Evolutionary conservation across 2,329 filamentous ascomycete genomes (phyloP).

Genomic region (Knufia fluminis): DNA sequence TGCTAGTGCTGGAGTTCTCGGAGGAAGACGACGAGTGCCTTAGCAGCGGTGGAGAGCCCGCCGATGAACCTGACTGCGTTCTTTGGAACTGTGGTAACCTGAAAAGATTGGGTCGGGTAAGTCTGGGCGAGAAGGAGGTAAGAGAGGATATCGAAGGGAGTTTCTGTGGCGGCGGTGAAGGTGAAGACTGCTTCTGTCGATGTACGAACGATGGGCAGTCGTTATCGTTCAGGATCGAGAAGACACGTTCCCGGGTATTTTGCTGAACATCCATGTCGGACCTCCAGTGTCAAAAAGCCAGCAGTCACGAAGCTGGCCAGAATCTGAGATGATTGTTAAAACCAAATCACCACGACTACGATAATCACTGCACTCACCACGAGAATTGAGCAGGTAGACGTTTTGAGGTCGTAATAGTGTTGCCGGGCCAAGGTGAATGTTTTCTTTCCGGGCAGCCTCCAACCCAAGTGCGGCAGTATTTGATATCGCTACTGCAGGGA

Average conservation of each 20-base stretch:
- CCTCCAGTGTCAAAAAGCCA: conserved; percentile 17
- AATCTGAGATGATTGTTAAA: conserved; percentile 7
- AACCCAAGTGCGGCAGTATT: neutral
- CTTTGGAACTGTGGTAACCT: conserved; percentile 18
- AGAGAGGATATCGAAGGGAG: conserved; percentile 9
- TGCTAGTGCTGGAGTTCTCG: conserved; percentile 20
- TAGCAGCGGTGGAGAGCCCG: conserved; percentile 18
- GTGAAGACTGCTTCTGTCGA: conserved; percentile 25
- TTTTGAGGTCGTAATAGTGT: neutral
- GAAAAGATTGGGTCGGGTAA: conserved; percentile 17
- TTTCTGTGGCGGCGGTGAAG: conserved; percentile 8
- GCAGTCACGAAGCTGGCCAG: conserved; percentile 20
- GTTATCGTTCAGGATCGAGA: conserved; percentile 40
- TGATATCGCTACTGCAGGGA: too few relatives aligned
- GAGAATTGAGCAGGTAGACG: neutral
- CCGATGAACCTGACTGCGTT: conserved; percentile 20
- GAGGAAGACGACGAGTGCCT: conserved; percentile 18
- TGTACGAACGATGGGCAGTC: conserved; percentile 39
- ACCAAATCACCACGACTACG: neutral
- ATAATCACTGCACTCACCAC: neutral
- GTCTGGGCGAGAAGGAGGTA: conserved; percentile 13
- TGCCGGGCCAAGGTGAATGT: neutral
- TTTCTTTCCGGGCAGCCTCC: neutral
- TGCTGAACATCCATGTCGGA: conserved; percentile 24
- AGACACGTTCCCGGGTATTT: conserved; percentile 23